Evolutionary conservation across 148 eudicot species (phyloP).

Genomic region (Persicaria maculosa): DNA sequence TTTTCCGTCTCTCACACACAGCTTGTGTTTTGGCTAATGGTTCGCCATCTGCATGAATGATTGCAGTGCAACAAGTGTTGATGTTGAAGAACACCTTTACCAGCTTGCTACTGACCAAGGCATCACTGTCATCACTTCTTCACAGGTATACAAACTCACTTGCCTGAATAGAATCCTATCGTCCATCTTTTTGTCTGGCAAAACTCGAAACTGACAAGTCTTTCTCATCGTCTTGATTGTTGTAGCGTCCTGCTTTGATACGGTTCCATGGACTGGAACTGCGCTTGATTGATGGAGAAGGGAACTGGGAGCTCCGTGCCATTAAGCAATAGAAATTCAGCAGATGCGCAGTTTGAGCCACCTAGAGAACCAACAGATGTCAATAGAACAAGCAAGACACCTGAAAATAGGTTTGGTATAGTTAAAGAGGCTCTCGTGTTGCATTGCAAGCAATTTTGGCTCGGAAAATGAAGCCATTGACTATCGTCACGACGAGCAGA

Average conservation of each 20-base stretch:
- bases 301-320: slow-evolving; percentile 87
- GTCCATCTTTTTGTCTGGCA: no score
- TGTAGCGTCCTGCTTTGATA: slow-evolving; percentile 91
- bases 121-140: slow-evolving; percentile 84
- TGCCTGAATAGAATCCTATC: not conserved
- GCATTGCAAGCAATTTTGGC: slow-evolving; percentile 6
- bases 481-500: not conserved
- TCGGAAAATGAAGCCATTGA: slow-evolving; percentile 2
- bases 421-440: not conserved
- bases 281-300: slow-evolving; percentile 88
- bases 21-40: not conserved
- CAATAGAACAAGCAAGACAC: not conserved
- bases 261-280: slow-evolving; percentile 80
- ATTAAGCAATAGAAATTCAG: slow-evolving; percentile 26
- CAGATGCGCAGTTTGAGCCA: not conserved
- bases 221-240: not conserved
- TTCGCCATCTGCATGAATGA: slow-evolving; percentile 9
- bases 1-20: not conserved
- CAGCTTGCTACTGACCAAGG: slow-evolving; percentile 62
- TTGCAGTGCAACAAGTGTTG: slow-evolving; percentile 92
- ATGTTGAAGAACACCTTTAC: slow-evolving; percentile 96
- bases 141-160: slow-evolving; percentile 48
- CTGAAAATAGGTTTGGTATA: not conserved
- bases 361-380: not conserved
- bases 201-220: not conserved